phyloP scores from a whole-genome alignment of 2,329 filamentous ascomycete species.

The Emmonsia crescens region DNA sequence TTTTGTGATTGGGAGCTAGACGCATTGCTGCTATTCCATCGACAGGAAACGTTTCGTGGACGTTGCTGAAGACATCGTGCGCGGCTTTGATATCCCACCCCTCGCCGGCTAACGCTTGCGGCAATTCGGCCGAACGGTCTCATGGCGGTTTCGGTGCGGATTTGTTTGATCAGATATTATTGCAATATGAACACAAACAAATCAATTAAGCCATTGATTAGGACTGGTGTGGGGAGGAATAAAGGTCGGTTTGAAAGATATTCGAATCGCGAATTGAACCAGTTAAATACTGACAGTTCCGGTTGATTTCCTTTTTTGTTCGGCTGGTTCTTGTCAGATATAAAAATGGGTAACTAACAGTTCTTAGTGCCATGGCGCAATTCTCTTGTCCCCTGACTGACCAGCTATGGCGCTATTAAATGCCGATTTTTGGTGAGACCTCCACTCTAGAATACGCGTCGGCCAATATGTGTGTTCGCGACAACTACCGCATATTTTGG shows the following conservation, averaged over 20 bases:
- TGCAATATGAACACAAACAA: background rate
- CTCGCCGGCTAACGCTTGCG: slow-evolving; percentile 7
- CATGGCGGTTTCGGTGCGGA: slow-evolving; percentile 16
- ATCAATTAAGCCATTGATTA: background rate
- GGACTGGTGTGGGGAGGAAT: background rate
- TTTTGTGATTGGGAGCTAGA: background rate
- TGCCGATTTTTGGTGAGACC: too few species aligned
- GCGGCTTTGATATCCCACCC: background rate
- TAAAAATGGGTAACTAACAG: background rate
- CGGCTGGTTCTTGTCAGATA: background rate
- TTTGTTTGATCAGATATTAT: background rate
- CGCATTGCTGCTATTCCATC: slow-evolving; percentile 11
- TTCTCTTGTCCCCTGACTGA: background rate
- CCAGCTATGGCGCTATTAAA: too few species aligned
- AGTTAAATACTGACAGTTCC: too few species aligned
- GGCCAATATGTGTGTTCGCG: background rate
- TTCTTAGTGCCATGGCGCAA: background rate
- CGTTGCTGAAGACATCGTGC: background rate
- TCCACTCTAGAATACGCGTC: too few species aligned
- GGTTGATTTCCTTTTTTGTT: background rate
- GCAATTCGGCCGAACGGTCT: slow-evolving; percentile 7
- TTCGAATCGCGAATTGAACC: too few species aligned
- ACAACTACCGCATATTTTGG: too few species aligned
- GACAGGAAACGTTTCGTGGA: background rate
- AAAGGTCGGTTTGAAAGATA: too few species aligned